Evolutionary conservation across 2,329 filamentous ascomycete species (phyloP), one percentile per base, ranked within the genome.

Genomic region (Pseudovirgaria hyperparasitica): DNA sequence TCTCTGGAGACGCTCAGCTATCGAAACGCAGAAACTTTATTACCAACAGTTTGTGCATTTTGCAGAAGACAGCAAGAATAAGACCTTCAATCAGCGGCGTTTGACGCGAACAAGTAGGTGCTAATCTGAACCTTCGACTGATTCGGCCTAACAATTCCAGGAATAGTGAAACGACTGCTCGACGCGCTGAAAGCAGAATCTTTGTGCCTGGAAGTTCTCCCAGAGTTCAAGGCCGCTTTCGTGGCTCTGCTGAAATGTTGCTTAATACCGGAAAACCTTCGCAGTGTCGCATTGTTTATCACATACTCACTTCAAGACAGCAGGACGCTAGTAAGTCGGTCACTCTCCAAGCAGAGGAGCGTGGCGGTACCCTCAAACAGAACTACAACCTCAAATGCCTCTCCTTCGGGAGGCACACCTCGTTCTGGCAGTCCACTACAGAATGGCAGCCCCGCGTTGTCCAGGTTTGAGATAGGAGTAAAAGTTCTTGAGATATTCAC

Each of bases 41-140:
- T 96, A 94, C 55, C 75, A 76, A 34, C 90, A 98, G 48, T 96
- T 96, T 44, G 65, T 78, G 34, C 78, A 76, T 0, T 94, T 98
- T 56, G 79, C 82, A 2, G 71, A 79, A n/a, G 77, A 77, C 43
- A 94, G 87, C 64, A 86, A 90, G 47, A 79, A 92, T 45, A 82
- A 85, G 46, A 76, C 82, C 33, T 96, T 96, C 56, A 98, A 98
- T 50, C 76, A 80, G 27, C 79, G 82, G 45, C 72, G 90, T 24
- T 60, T 98, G 33, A 72, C 81, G 33, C 71, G 86, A 40, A 98
- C 98, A 81, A 74, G 87, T 86, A 70, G 64, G 80, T 55, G 23
- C 10, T 24, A 16, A n/a, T 48, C 28, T 45, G 33, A 27, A 17
- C 41, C 16, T 22, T 19, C 26, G 14, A 9, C 9, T 9, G 7